These are phyloP conservation scores for Mortierella antarctica DNA, from an alignment of 192 early-diverging fungal genomes.

Conservation along the genomic window DNA sequence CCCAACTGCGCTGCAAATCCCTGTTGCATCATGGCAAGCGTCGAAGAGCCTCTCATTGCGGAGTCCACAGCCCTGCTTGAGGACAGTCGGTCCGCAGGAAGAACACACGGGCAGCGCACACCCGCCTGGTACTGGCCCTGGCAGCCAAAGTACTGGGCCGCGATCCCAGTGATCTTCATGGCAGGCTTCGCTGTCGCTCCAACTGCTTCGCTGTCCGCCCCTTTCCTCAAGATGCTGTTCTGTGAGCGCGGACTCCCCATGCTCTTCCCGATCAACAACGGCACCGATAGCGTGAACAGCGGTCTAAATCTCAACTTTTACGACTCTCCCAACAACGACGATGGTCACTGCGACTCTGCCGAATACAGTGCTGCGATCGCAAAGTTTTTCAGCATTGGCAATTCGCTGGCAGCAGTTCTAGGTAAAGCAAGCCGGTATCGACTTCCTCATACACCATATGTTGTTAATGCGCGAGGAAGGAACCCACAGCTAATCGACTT, in stretches of 20 bases:
- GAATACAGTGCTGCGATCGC: slow-evolving; percentile 50
- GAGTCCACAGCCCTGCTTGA: slow-evolving; percentile 12
- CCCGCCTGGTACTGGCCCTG: slow-evolving; percentile 44
- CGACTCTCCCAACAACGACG: background rate
- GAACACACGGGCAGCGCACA: background rate
- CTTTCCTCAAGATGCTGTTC: slow-evolving; percentile 26
- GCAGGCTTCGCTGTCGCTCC: slow-evolving; percentile 21
- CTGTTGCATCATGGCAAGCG: too few species aligned
- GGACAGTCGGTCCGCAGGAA: background rate
- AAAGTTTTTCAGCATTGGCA: slow-evolving; percentile 26
- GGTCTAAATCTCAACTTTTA: background rate
- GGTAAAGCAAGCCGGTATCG: background rate
- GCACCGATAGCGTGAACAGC: background rate
- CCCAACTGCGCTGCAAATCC: too few species aligned
- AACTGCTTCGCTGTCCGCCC: background rate
- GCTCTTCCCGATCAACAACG: slow-evolving; percentile 14
- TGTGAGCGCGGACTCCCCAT: slow-evolving; percentile 44
- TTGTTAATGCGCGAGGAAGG: too few species aligned
- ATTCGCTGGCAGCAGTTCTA: slow-evolving; percentile 2
- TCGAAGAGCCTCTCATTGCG: background rate
- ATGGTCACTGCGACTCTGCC: slow-evolving; percentile 21
- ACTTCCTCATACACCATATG: background rate
- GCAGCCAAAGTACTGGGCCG: slow-evolving; percentile 29
- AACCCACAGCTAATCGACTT: background rate
- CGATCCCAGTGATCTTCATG: slow-evolving; percentile 36